Percentiles rank a stretch among this genome's conserved stretches.
Conservation (phyloP, 768 basidiomycete genomes). For the Lanmaoa rubissima region DNA sequence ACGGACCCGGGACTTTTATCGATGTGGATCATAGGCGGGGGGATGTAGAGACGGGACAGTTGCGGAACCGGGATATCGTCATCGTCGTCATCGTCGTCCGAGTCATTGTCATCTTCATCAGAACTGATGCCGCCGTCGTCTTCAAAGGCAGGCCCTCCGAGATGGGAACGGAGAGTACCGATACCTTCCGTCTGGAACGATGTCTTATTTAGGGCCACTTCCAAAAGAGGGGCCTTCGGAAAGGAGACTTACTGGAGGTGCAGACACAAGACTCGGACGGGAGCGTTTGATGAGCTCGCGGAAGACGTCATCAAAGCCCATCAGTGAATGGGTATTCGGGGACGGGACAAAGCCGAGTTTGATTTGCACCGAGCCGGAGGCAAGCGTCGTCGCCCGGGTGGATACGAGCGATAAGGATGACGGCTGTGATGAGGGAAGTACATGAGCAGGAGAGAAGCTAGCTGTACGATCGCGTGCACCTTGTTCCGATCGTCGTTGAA, state of each 20-base stretch:
- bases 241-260: conserved; percentile 64
- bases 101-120: conserved; percentile 42
- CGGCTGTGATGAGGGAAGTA: conserved; percentile 34
- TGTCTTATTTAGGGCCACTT: neutral
- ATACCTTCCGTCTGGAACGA: conserved; percentile 72
- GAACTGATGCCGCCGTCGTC: conserved; percentile 79
- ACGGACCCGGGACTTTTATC: conserved; percentile 13
- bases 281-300: conserved; percentile 61
- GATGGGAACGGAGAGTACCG: conserved; percentile 73
- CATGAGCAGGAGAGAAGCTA: conserved; percentile 1
- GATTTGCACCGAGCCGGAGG: conserved; percentile 54
- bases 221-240: neutral
- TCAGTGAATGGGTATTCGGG: conserved; percentile 40
- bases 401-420: conserved; percentile 46
- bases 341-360: conserved; percentile 59
- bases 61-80: conserved; percentile 33
- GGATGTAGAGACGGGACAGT: conserved; percentile 24
- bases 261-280: conserved; percentile 65
- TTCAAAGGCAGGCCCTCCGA: conserved; percentile 53
- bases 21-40: conserved; percentile 19
- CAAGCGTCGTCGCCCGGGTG: conserved; percentile 44
- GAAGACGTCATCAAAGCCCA: conserved; percentile 62
- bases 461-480: conserved; percentile 41
- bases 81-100: conserved; percentile 25
- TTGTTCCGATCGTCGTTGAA: conserved; percentile 68